A percentile compares a stretch with the other conserved stretches of the same genome.
Conservation (phyloP, 768 basidiomycete species). For the Lactifluus subvellereus region DNA sequence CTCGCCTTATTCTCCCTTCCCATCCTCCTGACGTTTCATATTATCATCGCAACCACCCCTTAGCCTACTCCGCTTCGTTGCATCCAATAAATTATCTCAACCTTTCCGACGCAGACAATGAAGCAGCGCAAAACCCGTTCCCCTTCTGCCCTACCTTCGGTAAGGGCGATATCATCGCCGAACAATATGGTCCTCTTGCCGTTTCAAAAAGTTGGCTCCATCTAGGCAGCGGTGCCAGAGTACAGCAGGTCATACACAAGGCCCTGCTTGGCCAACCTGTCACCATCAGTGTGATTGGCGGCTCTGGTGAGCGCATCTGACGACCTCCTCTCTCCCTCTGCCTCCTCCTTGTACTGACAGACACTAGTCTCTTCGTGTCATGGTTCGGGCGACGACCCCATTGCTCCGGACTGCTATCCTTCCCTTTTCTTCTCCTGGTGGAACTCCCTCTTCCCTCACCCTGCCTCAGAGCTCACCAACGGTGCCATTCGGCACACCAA, state of each 20-base stretch:
- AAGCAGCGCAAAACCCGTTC: slow-evolving; percentile 67
- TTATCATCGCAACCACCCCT: slow-evolving; percentile 26
- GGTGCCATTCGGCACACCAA: slow-evolving; percentile 90
- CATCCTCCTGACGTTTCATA: slow-evolving; percentile 24
- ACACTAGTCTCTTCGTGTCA: slow-evolving; percentile 82
- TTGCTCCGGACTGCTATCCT: slow-evolving; percentile 83
- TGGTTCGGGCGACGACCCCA: slow-evolving; percentile 87
- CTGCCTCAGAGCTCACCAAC: slow-evolving; percentile 95
- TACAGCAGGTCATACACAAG: slow-evolving; percentile 78
- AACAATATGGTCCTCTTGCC: slow-evolving; percentile 68
- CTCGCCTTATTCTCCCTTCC: slow-evolving; percentile 49
- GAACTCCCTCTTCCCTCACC: slow-evolving; percentile 96
- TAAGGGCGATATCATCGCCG: slow-evolving; percentile 70
- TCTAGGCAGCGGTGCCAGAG: slow-evolving; percentile 70
- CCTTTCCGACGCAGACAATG: slow-evolving; percentile 31
- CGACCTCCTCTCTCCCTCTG: background rate
- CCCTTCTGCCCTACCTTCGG: slow-evolving; percentile 88
- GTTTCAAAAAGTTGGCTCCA: slow-evolving; percentile 74
- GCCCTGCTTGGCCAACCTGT: slow-evolving; percentile 81
- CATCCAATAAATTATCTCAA: slow-evolving; percentile 84
- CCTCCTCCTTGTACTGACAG: slow-evolving; percentile 13
- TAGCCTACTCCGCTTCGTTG: slow-evolving; percentile 37
- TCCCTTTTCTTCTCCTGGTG: slow-evolving; percentile 97
- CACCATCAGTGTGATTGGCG: slow-evolving; percentile 85
- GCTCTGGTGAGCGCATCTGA: slow-evolving; percentile 56